Evolutionary conservation across 2,329 filamentous ascomycete genomes (phyloP).

Genomic region (Colletotrichum brevisporum): DNA sequence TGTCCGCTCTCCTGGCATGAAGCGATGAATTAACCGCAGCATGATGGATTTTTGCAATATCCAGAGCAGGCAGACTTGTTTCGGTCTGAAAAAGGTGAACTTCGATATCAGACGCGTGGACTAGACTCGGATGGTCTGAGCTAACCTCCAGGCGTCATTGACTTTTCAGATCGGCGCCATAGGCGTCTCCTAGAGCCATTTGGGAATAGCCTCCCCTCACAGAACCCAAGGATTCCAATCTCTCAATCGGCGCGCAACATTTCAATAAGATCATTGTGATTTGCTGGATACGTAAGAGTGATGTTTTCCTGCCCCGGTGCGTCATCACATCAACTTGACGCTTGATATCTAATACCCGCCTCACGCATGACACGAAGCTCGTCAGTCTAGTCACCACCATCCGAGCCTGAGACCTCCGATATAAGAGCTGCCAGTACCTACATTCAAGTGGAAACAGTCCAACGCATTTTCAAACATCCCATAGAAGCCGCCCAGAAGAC

Average conservation of each 20-base stretch:
- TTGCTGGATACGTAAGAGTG: not conserved
- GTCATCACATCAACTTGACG: constrained; percentile 10
- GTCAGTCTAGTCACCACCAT: not conserved
- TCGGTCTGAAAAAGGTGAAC: not conserved
- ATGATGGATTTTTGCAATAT: no score
- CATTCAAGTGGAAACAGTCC: constrained; percentile 4
- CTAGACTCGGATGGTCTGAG: not conserved
- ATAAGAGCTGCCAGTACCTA: not conserved
- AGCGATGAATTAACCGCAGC: no score
- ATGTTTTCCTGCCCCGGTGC: not conserved
- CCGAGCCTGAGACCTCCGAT: not conserved
- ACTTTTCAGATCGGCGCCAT: not conserved
- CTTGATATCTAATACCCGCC: not conserved
- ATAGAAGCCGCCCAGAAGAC: constrained; percentile 13
- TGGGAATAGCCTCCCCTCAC: constrained; percentile 6
- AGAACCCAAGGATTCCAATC: not conserved
- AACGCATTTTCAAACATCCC: constrained; percentile 9
- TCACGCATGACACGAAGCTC: not conserved
- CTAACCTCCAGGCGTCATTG: constrained; percentile 22
- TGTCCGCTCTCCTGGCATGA: no score
- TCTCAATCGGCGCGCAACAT: not conserved
- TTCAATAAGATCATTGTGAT: not conserved
- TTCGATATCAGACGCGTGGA: not conserved
- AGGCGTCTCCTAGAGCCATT: constrained; percentile 2
- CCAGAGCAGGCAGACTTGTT: no score